Percentiles rank a stretch among this genome's conserved stretches.
Conservation (phyloP, 1,139 yeast species). For the Candida sp. region DNA sequence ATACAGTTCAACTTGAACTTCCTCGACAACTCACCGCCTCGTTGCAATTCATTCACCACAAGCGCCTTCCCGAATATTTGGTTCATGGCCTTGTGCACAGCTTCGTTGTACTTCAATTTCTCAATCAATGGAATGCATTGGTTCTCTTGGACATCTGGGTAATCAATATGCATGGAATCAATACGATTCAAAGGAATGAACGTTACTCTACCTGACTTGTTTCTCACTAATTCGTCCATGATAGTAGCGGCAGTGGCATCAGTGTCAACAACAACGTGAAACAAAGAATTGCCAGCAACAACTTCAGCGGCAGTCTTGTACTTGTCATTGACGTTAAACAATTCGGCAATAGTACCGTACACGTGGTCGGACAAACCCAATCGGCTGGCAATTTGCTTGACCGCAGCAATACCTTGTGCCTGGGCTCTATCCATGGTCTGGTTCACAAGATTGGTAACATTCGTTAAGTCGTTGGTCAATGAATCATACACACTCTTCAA, state of each 20-base stretch:
- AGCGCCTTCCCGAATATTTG: conserved; percentile 86
- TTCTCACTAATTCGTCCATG: conserved; percentile 77
- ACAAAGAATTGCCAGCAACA: conserved; percentile 84
- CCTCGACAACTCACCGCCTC: conserved; percentile 73
- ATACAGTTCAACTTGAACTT: conserved; percentile 71
- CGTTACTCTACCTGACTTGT: conserved; percentile 82
- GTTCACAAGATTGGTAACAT: conserved; percentile 62
- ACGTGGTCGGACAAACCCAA: conserved; percentile 63
- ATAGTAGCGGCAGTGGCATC: conserved; percentile 83
- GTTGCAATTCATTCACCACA: conserved; percentile 71
- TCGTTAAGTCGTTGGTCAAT: conserved; percentile 55
- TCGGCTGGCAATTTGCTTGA: conserved; percentile 58
- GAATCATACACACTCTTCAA: conserved; percentile 60
- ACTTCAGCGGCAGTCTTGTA: conserved; percentile 89
- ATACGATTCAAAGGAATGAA: conserved; percentile 88
- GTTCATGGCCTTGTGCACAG: conserved; percentile 64
- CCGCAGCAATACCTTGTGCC: conserved; percentile 72
- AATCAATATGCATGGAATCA: conserved; percentile 29
- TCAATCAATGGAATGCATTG: conserved; percentile 76
- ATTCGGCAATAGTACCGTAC: conserved; percentile 85
- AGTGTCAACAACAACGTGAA: conserved; percentile 88
- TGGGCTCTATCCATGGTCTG: conserved; percentile 79
- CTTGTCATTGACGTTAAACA: conserved; percentile 80
- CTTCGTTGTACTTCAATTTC: conserved; percentile 64
- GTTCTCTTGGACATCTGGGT: conserved; percentile 59